These are phyloP conservation scores for Cystofilobasidium macerans DNA, from an alignment of 768 basidiomycete genomes.

Conservation along the genomic window DNA sequence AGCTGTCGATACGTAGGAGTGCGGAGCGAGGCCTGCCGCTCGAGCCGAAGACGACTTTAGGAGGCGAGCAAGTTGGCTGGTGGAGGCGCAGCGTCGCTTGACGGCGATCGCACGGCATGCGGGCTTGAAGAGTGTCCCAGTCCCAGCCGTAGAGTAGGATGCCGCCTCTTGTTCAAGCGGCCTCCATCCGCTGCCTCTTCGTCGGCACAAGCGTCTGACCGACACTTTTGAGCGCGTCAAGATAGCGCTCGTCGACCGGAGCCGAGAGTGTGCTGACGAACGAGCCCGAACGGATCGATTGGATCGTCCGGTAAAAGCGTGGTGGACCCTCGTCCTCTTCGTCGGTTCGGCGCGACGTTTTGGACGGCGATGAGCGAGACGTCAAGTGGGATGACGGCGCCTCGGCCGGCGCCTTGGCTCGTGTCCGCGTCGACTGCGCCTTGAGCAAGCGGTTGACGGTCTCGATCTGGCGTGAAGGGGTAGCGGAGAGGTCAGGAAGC, in stretches of 20 bases:
- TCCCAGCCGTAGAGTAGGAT: too few species aligned
- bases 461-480: slow-evolving; percentile 13
- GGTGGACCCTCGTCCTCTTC: slow-evolving; percentile 1
- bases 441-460: slow-evolving; percentile 22
- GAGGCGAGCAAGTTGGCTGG: too few species aligned
- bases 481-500: neutral
- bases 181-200: too few species aligned
- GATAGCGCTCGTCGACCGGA: slow-evolving; percentile 1
- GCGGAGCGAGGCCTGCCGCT: too few species aligned
- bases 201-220: too few species aligned
- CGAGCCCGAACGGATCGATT: neutral
- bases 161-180: neutral
- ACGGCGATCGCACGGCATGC: too few species aligned
- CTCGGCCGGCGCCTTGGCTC: slow-evolving; percentile 1
- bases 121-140: too few species aligned
- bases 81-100: too few species aligned
- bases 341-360: neutral
- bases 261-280: neutral
- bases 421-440: slow-evolving; percentile 3
- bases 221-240: neutral
- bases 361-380: slow-evolving; percentile 6
- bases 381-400: neutral
- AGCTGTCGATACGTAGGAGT: too few species aligned
- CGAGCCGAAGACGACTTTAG: too few species aligned
- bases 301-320: slow-evolving; percentile 11